Evolutionary conservation across 2,329 filamentous ascomycete species (phyloP).

Genomic region (Diaporthe australafricana): DNA sequence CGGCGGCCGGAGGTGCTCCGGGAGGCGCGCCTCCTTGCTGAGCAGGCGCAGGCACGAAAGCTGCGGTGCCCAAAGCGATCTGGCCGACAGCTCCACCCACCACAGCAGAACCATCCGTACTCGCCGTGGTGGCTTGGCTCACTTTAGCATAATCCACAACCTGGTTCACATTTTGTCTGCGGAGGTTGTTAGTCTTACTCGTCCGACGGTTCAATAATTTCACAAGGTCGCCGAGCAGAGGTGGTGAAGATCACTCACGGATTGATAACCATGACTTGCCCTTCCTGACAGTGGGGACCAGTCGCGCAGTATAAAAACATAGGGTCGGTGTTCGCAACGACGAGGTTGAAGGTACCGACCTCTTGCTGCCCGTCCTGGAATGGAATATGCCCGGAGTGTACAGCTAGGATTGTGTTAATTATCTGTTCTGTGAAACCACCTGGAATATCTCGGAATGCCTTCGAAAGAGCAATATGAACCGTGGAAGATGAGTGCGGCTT

Average conservation of each 20-base stretch:
- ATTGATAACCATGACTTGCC: conserved; percentile 65
- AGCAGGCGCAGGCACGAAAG: conserved; percentile 14
- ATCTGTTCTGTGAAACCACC: not conserved
- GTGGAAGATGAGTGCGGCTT: not conserved
- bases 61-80: conserved; percentile 2
- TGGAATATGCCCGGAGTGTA: conserved; percentile 56
- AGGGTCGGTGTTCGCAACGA: conserved; percentile 55
- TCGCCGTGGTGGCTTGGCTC: conserved; percentile 15
- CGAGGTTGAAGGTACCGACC: conserved; percentile 60
- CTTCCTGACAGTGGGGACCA: conserved; percentile 59
- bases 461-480: not conserved
- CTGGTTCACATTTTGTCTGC: conserved; percentile 23
- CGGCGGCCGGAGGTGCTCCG: not conserved
- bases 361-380: conserved; percentile 48
- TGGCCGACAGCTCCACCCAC: conserved; percentile 9
- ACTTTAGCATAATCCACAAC: conserved; percentile 25
- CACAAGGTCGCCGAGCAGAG: too few relatives aligned
- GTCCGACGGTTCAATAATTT: not conserved
- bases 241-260: conserved; percentile 2
- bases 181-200: not conserved
- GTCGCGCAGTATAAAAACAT: conserved; percentile 65
- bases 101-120: conserved; percentile 1
- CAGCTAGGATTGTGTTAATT: conserved; percentile 38
- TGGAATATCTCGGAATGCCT: too few relatives aligned
- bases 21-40: not conserved